These are phyloP conservation scores for Zea luxurians DNA, from an alignment of 176 grass and related monocot species.

Conservation along the genomic window DNA sequence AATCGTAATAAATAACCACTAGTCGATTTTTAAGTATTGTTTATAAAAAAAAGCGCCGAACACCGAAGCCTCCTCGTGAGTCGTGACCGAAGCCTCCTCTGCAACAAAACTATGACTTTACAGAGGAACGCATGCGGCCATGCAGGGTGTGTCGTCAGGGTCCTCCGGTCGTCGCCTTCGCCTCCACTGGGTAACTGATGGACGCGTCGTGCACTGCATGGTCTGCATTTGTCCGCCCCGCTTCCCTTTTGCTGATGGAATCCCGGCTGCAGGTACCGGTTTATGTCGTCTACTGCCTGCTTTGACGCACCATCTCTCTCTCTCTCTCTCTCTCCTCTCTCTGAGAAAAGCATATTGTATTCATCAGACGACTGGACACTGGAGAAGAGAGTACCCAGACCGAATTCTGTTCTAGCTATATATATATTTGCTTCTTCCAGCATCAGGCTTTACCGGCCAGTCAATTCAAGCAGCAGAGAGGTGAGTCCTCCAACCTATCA, in stretches of 20 bases:
- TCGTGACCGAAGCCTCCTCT: too few relatives aligned
- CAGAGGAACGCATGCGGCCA: not conserved
- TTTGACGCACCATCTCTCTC: too few relatives aligned
- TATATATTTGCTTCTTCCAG: not conserved
- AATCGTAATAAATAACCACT: too few relatives aligned
- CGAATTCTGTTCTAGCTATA: not conserved
- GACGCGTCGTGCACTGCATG: not conserved
- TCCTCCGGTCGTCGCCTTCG: not conserved
- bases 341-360: too few relatives aligned
- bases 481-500: not conserved
- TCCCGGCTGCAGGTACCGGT: not conserved
- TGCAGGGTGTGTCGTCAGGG: not conserved
- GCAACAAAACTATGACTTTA: too few relatives aligned
- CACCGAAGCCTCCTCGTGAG: too few relatives aligned
- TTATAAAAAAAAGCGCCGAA: too few relatives aligned
- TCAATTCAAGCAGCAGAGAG: not conserved
- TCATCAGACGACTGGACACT: too few relatives aligned
- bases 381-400: not conserved
- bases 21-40: too few relatives aligned
- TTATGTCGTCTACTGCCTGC: not conserved
- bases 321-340: too few relatives aligned
- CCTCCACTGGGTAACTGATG: not conserved
- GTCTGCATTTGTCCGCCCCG: not conserved
- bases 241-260: not conserved
- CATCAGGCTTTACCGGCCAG: not conserved